Percentiles rank a stretch among this genome's conserved stretches.
These are phyloP conservation scores for Ramichloridium luteum DNA, from an alignment of 2,329 filamentous ascomycete species.

Conservation along the genomic window DNA sequence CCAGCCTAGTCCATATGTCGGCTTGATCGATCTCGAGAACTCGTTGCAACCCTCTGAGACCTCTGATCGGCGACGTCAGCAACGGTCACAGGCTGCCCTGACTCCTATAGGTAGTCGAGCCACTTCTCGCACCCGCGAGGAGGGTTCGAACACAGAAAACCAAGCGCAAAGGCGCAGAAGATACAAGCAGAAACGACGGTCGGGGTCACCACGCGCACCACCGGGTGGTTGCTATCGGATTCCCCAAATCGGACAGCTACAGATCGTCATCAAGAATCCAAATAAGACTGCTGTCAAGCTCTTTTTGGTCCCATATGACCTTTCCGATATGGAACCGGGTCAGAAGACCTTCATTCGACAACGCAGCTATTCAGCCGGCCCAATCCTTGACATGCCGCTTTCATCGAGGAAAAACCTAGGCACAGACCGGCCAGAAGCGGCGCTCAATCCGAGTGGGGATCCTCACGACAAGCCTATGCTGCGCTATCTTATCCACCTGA, in stretches of 20 bases:
- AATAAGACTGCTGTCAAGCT: slow-evolving; percentile 97
- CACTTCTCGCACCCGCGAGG: slow-evolving; percentile 16
- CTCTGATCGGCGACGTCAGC: slow-evolving; percentile 22
- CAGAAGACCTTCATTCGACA: slow-evolving; percentile 95
- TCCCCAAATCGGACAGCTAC: slow-evolving; percentile 82
- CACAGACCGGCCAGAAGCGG: slow-evolving; percentile 42
- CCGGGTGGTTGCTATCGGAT: slow-evolving; percentile 88
- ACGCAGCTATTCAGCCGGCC: slow-evolving; percentile 78
- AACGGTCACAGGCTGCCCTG: slow-evolving; percentile 11
- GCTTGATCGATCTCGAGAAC: slow-evolving; percentile 81
- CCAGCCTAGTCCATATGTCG: slow-evolving; percentile 90
- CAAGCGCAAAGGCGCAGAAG: slow-evolving; percentile 16
- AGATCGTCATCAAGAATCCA: slow-evolving; percentile 95
- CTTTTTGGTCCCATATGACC: slow-evolving; percentile 85
- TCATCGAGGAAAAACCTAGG: slow-evolving; percentile 35
- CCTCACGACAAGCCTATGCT: slow-evolving; percentile 57
- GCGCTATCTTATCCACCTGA: slow-evolving; percentile 80
- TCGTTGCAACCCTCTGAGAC: slow-evolving; percentile 37
- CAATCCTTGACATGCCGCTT: slow-evolving; percentile 61
- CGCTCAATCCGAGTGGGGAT: slow-evolving; percentile 37
- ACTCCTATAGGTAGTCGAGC: slow-evolving; percentile 20
- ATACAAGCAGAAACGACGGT: slow-evolving; percentile 47
- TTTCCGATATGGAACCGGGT: slow-evolving; percentile 81
- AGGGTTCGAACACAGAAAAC: slow-evolving; percentile 15
- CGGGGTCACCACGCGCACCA: slow-evolving; percentile 49